Evolutionary conservation across 164 flowering plant genomes (phyloP).

Genomic region (Piper betle): DNA sequence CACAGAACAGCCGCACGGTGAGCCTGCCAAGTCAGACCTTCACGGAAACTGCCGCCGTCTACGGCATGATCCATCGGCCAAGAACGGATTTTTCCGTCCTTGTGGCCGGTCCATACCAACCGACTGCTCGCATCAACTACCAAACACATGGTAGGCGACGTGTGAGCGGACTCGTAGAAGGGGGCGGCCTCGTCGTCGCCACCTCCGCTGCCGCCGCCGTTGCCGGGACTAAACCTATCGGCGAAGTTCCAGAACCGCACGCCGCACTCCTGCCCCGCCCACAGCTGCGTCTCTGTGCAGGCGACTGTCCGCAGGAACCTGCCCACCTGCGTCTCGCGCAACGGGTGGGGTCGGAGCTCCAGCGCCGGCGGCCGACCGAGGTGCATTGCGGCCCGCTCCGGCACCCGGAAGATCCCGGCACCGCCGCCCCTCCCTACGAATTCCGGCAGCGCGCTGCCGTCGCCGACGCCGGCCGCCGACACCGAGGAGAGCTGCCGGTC

Average conservation of each 20-base stretch:
- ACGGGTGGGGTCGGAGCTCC: constrained; percentile 87
- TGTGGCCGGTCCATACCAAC: constrained; percentile 87
- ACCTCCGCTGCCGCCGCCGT: constrained; percentile 26
- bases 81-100: constrained; percentile 84
- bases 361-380: constrained; percentile 71
- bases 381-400: constrained; percentile 60
- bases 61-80: constrained; percentile 73
- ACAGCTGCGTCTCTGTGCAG: constrained; percentile 58
- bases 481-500: constrained; percentile 6
- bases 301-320: constrained; percentile 52
- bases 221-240: constrained; percentile 18
- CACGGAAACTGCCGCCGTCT: constrained; percentile 39
- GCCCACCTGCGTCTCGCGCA: constrained; percentile 80
- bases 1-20: constrained; percentile 70
- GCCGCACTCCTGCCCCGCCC: constrained; percentile 88
- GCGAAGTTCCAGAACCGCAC: constrained; percentile 52
- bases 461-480: constrained; percentile 7
- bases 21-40: constrained; percentile 77
- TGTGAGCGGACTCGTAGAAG: constrained; percentile 42
- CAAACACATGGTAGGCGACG: constrained; percentile 53
- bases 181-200: constrained; percentile 87
- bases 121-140: constrained; percentile 46
- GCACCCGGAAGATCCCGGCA: constrained; percentile 48
- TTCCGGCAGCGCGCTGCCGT: constrained; percentile 38
- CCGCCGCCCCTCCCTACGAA: constrained; percentile 59